Evolutionary conservation across 495 filamentous ascomycete species (phyloP).

Genomic region (Neurospora sp.): DNA sequence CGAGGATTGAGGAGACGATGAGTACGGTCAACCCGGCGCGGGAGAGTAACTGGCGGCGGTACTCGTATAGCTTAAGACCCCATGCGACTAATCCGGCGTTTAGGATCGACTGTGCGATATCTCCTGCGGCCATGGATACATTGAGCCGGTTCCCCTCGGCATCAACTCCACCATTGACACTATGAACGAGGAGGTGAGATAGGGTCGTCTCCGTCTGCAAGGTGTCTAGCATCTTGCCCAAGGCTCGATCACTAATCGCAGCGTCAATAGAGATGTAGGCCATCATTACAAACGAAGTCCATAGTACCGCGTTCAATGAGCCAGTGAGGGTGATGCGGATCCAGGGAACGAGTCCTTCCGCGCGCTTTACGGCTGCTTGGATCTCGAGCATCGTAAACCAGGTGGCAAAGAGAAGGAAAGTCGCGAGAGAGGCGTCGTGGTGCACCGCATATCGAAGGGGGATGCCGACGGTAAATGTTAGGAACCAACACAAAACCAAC

Average conservation of each 20-base stretch:
- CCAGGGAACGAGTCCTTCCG: constrained; percentile 9
- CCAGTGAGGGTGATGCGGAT: constrained; percentile 22
- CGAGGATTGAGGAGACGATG: constrained; percentile 19
- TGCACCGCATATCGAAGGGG: constrained; percentile 15
- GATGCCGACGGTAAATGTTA: constrained; percentile 16
- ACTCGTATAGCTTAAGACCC: constrained; percentile 41
- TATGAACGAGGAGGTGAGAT: constrained; percentile 20
- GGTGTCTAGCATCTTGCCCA: constrained; percentile 20
- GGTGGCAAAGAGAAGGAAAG: constrained; percentile 25
- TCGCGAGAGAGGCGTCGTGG: constrained; percentile 24
- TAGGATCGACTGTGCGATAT: constrained; percentile 31
- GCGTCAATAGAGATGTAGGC: constrained; percentile 30
- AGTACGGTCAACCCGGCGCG: constrained; percentile 28
- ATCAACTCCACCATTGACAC: not conserved
- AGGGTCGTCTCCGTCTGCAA: constrained; percentile 27
- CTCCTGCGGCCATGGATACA: constrained; percentile 29
- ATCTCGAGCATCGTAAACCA: constrained; percentile 32
- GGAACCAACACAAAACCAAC: constrained; percentile 18
- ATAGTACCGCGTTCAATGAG: constrained; percentile 31
- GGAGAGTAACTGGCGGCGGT: constrained; percentile 29
- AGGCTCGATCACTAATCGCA: constrained; percentile 11
- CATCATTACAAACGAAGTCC: constrained; percentile 31
- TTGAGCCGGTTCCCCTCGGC: not conserved
- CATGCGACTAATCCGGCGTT: constrained; percentile 36
- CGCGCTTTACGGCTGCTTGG: constrained; percentile 23